Percentiles rank a stretch among this genome's conserved stretches.
phyloP scores from a whole-genome alignment of 192 early-diverging fungal species.

The Coemansia sp. region DNA sequence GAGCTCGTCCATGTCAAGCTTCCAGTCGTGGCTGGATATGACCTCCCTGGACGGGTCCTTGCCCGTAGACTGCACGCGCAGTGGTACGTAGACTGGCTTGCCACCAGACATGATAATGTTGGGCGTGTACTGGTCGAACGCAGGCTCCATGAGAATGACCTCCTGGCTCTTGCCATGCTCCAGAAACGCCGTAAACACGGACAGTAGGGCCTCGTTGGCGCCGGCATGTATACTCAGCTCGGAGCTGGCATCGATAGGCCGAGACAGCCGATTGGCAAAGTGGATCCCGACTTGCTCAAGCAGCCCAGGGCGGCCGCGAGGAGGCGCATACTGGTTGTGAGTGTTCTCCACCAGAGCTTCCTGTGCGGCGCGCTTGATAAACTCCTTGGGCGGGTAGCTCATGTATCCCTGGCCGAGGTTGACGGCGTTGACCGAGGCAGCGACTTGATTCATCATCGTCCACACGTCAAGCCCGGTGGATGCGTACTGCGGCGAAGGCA shows the following conservation, averaged over 20 bases:
- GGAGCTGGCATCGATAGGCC: constrained; percentile 66
- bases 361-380: constrained; percentile 76
- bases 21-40: constrained; percentile 81
- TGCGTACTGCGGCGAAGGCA: constrained; percentile 35
- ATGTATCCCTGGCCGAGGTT: constrained; percentile 91
- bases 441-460: constrained; percentile 85
- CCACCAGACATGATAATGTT: constrained; percentile 87
- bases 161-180: constrained; percentile 71
- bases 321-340: constrained; percentile 85
- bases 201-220: constrained; percentile 79
- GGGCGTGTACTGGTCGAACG: constrained; percentile 91
- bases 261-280: constrained; percentile 67
- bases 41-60: constrained; percentile 42
- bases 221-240: constrained; percentile 91
- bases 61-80: constrained; percentile 56
- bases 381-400: constrained; percentile 84
- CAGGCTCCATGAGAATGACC: constrained; percentile 93
- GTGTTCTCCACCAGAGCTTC: constrained; percentile 61
- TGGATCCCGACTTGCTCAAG: constrained; percentile 72
- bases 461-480: constrained; percentile 58
- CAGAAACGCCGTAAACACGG: constrained; percentile 79
- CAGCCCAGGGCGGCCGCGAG: constrained; percentile 62
- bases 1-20: constrained; percentile 78
- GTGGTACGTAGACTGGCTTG: constrained; percentile 78
- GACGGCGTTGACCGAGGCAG: constrained; percentile 77